phyloP scores from a whole-genome alignment of 768 basidiomycete species.

The Rhodotorula babjevae region DNA sequence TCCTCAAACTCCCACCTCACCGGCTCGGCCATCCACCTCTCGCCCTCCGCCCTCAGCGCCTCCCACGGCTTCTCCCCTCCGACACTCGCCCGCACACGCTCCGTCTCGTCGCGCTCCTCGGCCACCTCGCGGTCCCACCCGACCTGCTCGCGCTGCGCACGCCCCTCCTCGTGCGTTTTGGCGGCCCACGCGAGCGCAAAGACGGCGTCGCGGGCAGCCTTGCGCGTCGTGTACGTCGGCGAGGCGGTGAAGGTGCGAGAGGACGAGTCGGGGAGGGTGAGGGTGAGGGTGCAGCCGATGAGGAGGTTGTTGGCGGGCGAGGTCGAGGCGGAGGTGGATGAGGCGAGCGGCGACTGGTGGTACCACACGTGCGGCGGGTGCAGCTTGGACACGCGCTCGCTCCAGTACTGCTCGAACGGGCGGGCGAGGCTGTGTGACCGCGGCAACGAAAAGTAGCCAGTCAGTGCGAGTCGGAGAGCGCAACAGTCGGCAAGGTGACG shows the following conservation, averaged over 20 bases:
- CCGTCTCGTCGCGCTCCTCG: background rate
- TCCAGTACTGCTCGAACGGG: background rate
- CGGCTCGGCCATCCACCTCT: conserved; percentile 4
- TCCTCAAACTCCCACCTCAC: conserved; percentile 5
- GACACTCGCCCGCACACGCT: background rate
- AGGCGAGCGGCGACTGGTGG: background rate
- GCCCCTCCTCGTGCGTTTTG: background rate
- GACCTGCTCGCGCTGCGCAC: background rate
- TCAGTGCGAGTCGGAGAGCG: background rate
- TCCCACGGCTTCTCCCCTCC: conserved; percentile 15
- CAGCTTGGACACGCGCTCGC: background rate
- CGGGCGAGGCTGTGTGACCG: background rate
- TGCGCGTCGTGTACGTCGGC: background rate
- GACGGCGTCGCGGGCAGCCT: background rate
- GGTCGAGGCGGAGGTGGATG: background rate
- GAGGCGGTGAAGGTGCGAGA: conserved; percentile 3
- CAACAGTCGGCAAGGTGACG: no score
- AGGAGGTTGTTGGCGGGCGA: background rate
- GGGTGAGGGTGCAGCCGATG: conserved; percentile 20
- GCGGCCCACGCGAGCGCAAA: background rate
- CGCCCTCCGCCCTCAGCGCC: background rate
- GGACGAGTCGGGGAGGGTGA: conserved; percentile 7
- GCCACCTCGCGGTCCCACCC: background rate
- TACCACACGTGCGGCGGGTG: conserved; percentile 5
- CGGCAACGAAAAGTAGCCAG: background rate